Evolutionary conservation across 768 basidiomycete species (phyloP), one percentile per base, ranked within the genome.

Genomic region (Suillus luteus): DNA sequence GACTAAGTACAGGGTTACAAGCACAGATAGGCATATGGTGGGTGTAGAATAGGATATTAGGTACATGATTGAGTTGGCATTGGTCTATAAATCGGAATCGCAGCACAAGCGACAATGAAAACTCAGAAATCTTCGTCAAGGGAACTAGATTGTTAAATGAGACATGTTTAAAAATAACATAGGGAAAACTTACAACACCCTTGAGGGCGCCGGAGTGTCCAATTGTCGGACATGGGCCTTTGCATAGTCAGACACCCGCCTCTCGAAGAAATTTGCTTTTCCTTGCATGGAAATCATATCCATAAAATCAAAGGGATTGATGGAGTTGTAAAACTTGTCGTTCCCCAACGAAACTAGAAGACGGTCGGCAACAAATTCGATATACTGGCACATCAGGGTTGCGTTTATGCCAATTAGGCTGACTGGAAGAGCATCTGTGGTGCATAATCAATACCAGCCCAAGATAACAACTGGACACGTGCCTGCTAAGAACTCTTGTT

Each of bases 231-330:
- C 80, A 60, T 84, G 80, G 12, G 91, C 90, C 70, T 85, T 90
- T 14, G 87, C 81, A 70, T 92, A 92, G 22, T 92, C 91, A 4
- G 93, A 95, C 6, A 97, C 96, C 0, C 95, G 85, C 78, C 95
- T 95, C 80, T 96, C 95, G 73, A 96, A 97, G 76, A 97, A 97
- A 78, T 97, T 95, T 48, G 95, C 92, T 81, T 99, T 99, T 67
- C 96, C 96, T 77, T 95, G 91, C 10, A 97, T 79, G 11, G 94
- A 96, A 55, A 96, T 96, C 85, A 95, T 87, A 68, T 96, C 93
- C 93, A 95, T 95, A 71, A 95, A 95, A 75, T 95, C 91, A 75
- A 92, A 91, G 5, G 95, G 96, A 73, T 97, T 97, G 35, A 84
- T 77, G 0, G 82, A 77, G 66, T 87, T 81, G 80, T 93, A 97